These are phyloP conservation scores for Mallotus repandus DNA, from an alignment of 441 rosid species.

Conservation along the genomic window DNA sequence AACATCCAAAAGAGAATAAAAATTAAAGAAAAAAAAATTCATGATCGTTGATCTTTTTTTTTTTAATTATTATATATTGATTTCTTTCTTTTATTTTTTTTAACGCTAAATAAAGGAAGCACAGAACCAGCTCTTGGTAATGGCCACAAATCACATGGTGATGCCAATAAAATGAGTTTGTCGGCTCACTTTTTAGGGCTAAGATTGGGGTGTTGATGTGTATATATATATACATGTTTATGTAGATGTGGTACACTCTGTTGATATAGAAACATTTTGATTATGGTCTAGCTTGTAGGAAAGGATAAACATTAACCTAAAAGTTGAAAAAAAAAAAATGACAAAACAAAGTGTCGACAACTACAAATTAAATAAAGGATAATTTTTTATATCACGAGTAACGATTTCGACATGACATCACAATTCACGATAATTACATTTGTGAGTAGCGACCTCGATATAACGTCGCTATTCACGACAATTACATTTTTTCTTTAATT, in stretches of 20 bases:
- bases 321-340: conserved; percentile 22
- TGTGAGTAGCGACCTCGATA: too few species aligned
- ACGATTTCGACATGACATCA: too few species aligned
- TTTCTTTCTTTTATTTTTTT: background rate
- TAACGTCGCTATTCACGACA: too few species aligned
- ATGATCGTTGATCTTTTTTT: too few species aligned
- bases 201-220: conserved; percentile 23
- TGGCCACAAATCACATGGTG: conserved; percentile 55
- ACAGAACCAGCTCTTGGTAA: conserved; percentile 33
- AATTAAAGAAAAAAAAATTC: conserved; percentile 20
- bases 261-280: conserved; percentile 35
- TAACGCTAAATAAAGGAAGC: conserved; percentile 9
- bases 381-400: too few species aligned
- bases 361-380: conserved; percentile 6
- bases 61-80: background rate
- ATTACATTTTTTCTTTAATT: too few species aligned
- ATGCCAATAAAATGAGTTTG: conserved; percentile 54
- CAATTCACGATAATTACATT: too few species aligned
- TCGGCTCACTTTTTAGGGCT: conserved; percentile 54
- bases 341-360: conserved; percentile 29
- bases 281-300: conserved; percentile 36
- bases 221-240: background rate
- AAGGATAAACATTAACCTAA: conserved; percentile 35
- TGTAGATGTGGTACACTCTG: conserved; percentile 29
- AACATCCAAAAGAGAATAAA: background rate